Evolutionary conservation across 169 alveolate genomes (phyloP), one percentile per base, ranked within the genome.

Genomic region (Eimeria falciformis): DNA sequence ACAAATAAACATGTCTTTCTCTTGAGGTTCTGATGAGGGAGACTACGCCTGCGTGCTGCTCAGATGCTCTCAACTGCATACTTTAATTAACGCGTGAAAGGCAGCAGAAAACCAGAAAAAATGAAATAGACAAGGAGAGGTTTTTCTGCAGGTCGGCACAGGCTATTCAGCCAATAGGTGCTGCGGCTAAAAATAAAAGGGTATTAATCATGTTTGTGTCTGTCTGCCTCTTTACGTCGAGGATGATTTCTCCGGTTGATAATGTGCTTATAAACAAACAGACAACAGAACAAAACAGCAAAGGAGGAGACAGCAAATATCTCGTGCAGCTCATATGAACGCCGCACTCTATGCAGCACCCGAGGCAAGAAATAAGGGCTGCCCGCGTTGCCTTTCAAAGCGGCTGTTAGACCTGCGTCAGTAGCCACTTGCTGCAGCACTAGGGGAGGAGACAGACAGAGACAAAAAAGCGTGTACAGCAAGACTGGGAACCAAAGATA

Each of bases 181-280:
- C n/a, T n/a, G n/a, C n/a, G n/a, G n/a, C n/a, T n/a, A n/a, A n/a
- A n/a, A n/a, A n/a, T n/a, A n/a, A n/a, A n/a, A n/a, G n/a, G n/a
- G n/a, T n/a, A n/a, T n/a, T n/a, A n/a, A n/a, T n/a, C n/a, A n/a
- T n/a, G 33, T 78, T 78, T 29, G 56, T 47, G 55, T 6, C 14
- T 33, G 11, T 27, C 27, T 6, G 27, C 29, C 25, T 27, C 18
- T 9, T 25, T 2, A 18, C 23, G 12, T 0, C 33, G 11, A 69
- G 87, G 87, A 25, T 47, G 55, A 81, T 88, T 88, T 40, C 93
- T 33, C 7, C 69, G 6, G 55, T 88, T 88, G 82, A 88, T 88
- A 18, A 88, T 88, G 58, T 73, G 88, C 40, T 88, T 88, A 75
- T 88, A 88, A 5, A 81, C 25, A 46, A 88, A 71, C n/a, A 88